Conservation (phyloP, 2,329 filamentous ascomycete species). For the Fusarium coicis region DNA sequence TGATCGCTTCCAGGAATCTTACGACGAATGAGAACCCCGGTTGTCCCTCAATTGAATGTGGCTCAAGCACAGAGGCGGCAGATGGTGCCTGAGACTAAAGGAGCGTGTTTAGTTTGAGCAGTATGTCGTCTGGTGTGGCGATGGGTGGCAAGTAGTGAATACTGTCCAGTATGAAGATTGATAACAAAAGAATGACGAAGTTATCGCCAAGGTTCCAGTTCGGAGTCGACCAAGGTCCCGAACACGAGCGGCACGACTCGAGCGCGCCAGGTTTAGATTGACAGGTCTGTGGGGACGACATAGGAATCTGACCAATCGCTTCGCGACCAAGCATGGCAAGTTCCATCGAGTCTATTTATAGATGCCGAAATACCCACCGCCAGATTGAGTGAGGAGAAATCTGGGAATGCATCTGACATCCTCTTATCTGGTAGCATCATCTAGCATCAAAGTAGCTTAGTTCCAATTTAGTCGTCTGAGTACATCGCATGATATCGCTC, state of each 20-base stretch:
- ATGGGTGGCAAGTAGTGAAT: not conserved
- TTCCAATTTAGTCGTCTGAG: too few species aligned
- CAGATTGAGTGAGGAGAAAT: not conserved
- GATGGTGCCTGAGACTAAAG: not conserved
- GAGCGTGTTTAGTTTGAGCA: rapidly evolving
- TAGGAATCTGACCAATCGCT: rapidly evolving
- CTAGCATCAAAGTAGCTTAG: too few species aligned
- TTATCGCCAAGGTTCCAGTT: not conserved
- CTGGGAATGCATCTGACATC: not conserved
- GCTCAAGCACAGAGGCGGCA: not conserved
- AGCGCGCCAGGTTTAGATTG: not conserved
- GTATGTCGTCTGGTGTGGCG: too few species aligned
- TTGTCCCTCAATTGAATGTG: not conserved
- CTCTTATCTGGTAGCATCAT: not conserved
- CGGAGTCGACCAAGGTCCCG: not conserved
- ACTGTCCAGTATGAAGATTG: not conserved
- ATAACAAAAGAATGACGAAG: not conserved
- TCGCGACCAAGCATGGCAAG: not conserved
- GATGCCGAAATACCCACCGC: not conserved
- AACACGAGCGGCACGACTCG: not conserved
- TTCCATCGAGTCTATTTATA: not conserved
- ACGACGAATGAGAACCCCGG: not conserved
- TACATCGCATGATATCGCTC: too few species aligned
- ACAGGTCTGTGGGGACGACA: not conserved
- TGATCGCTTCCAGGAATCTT: not conserved